Percentiles rank a stretch among this genome's conserved stretches.
These are phyloP conservation scores for Protomyces arabidopsidicola DNA, from an alignment of 1,139 yeast genomes.

Conservation along the genomic window DNA sequence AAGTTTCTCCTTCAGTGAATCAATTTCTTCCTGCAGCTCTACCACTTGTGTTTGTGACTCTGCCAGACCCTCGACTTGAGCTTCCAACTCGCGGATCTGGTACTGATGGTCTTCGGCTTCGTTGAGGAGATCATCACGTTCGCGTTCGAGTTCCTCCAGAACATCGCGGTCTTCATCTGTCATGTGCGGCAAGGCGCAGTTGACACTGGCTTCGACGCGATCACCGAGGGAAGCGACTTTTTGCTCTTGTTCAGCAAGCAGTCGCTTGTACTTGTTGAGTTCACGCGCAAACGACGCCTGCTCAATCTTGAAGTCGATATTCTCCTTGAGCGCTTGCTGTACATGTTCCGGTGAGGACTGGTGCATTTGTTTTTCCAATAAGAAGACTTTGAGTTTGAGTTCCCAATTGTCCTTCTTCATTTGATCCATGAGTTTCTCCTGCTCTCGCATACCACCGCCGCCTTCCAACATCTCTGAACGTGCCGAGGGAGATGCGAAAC, in stretches of 20 bases:
- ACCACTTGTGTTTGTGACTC: background rate
- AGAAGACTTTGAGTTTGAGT: conserved; percentile 33
- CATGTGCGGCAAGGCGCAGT: conserved; percentile 22
- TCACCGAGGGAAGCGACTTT: conserved; percentile 25
- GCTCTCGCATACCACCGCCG: conserved; percentile 26
- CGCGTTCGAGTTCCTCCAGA: conserved; percentile 6
- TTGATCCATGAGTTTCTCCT: conserved; percentile 32
- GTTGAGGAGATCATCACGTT: conserved; percentile 13
- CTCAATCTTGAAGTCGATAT: conserved; percentile 33
- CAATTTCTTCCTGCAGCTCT: conserved; percentile 5
- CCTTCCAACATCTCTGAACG: background rate
- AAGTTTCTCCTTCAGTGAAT: background rate
- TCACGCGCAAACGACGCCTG: conserved; percentile 31
- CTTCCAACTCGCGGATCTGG: conserved; percentile 22
- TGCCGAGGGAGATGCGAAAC: background rate
- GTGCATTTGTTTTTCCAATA: conserved; percentile 31
- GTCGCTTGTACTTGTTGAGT: conserved; percentile 28
- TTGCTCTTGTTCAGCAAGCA: conserved; percentile 31
- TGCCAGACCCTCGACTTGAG: conserved; percentile 3
- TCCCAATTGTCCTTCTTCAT: conserved; percentile 35
- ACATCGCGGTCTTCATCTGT: conserved; percentile 21
- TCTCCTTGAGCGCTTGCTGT: conserved; percentile 32
- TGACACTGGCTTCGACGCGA: conserved; percentile 19
- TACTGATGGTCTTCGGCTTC: conserved; percentile 8
- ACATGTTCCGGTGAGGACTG: conserved; percentile 34